Evolutionary conservation across 179 eudicot species (phyloP).

Genomic region (Spergularia azorica): DNA sequence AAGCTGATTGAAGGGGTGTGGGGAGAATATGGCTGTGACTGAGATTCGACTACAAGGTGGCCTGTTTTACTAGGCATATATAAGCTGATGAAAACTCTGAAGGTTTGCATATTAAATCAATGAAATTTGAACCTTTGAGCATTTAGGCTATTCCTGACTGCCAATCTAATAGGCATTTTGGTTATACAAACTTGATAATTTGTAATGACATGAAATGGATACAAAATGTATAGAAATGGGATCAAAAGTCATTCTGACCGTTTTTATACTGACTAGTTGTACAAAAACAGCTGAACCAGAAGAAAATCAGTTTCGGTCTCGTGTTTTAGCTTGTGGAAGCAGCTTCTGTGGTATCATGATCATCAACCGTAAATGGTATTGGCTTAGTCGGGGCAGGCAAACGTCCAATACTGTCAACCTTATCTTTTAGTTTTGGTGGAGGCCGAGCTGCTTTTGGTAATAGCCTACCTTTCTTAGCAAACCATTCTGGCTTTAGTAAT

Average conservation of each 20-base stretch:
- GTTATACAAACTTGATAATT: background rate
- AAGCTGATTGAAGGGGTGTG: no score
- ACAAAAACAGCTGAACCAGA: background rate
- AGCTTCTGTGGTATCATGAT: constrained; percentile 31
- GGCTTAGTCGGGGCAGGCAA: constrained; percentile 87
- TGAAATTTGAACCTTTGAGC: no score
- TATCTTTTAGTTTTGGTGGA: constrained; percentile 73
- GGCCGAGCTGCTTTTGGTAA: constrained; percentile 58
- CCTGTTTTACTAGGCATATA: no score
- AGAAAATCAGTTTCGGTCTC: constrained; percentile 1
- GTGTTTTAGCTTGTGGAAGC: background rate
- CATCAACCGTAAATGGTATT: constrained; percentile 56
- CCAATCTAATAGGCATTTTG: background rate
- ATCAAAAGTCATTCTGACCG: constrained; percentile 2
- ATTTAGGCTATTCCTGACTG: no score
- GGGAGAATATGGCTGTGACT: no score
- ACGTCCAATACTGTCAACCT: constrained; percentile 89
- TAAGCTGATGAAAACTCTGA: no score
- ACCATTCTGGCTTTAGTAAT: constrained; percentile 90
- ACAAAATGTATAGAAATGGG: background rate
- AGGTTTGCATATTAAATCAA: no score
- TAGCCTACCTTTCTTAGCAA: constrained; percentile 70
- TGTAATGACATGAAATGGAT: constrained; percentile 6
- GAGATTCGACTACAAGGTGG: no score
- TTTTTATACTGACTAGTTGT: background rate